Evolutionary conservation across 1,284 basidiomycete species (phyloP).

Genomic region (Neonothopanus nambi): DNA sequence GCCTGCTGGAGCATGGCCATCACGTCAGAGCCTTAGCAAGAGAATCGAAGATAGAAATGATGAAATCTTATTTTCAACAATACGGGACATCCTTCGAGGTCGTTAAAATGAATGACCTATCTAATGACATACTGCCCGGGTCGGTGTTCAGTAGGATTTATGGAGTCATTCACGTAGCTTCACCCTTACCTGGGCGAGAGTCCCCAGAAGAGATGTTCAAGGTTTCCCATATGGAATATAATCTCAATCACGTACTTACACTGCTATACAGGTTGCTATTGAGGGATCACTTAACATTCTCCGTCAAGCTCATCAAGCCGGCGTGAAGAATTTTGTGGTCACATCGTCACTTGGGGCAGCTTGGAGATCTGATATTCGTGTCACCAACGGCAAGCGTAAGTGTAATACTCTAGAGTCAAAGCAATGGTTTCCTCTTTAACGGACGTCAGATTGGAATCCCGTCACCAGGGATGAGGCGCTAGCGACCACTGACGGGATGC

Average conservation of each 20-base stretch:
- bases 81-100: not conserved
- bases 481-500: not conserved
- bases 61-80: slow-evolving; percentile 2
- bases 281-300: slow-evolving; percentile 11
- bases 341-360: not conserved
- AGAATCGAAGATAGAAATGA: not conserved
- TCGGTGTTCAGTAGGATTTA: slow-evolving; percentile 7
- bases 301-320: slow-evolving; percentile 7
- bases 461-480: slow-evolving; percentile 10
- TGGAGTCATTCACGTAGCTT: slow-evolving; percentile 15
- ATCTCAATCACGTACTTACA: not conserved
- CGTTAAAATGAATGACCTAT: not conserved
- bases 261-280: not conserved
- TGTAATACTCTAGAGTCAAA: not conserved
- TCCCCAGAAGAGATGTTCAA: slow-evolving; percentile 8
- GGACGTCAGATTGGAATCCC: slow-evolving; percentile 1
- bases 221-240: not conserved
- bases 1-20: not conserved
- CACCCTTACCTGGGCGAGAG: slow-evolving; percentile 7
- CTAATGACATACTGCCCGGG: no score
- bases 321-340: slow-evolving; percentile 4
- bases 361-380: not conserved
- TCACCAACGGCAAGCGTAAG: not conserved
- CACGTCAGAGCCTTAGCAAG: not conserved
- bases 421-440: not conserved